These are phyloP conservation scores for Microsporum audouinii DNA, from an alignment of 2,329 filamentous ascomycete species.

Conservation along the genomic window DNA sequence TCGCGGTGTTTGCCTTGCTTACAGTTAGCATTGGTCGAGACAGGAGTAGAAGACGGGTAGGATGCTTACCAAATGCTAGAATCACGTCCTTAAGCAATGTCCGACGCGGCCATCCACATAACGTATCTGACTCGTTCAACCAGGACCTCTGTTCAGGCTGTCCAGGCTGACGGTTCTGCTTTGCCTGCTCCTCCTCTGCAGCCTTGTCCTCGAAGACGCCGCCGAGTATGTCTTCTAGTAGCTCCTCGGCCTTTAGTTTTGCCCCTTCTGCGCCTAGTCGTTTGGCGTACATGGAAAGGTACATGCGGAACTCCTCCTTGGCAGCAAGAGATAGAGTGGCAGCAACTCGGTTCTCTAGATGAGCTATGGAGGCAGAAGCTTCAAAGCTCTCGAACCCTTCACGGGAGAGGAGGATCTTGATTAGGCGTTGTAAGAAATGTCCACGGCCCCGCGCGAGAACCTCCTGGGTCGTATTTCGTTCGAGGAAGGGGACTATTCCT, in stretches of 20 bases:
- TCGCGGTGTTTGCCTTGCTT: slow-evolving; percentile 80
- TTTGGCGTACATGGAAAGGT: slow-evolving; percentile 97
- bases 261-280: slow-evolving; percentile 82
- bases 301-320: slow-evolving; percentile 83
- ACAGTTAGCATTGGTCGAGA: slow-evolving; percentile 24
- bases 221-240: slow-evolving; percentile 70
- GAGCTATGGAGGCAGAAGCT: slow-evolving; percentile 79
- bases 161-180: slow-evolving; percentile 1
- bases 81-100: slow-evolving; percentile 85
- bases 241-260: slow-evolving; percentile 80
- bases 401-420: slow-evolving; percentile 76
- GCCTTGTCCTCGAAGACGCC: slow-evolving; percentile 51
- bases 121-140: slow-evolving; percentile 55
- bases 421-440: slow-evolving; percentile 78
- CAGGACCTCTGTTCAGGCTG: slow-evolving; percentile 42
- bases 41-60: slow-evolving; percentile 9
- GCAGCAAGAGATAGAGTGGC: slow-evolving; percentile 75
- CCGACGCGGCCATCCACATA: slow-evolving; percentile 85
- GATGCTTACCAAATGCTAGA: slow-evolving; percentile 69
- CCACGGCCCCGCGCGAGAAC: slow-evolving; percentile 83
- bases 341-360: slow-evolving; percentile 88
- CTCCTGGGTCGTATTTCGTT: slow-evolving; percentile 89
- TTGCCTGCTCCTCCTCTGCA: slow-evolving; percentile 30
- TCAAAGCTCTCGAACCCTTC: slow-evolving; percentile 92
- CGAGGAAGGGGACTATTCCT: slow-evolving; percentile 83